phyloP scores from a whole-genome alignment of 257 asterid genomes.

The Ehretia macrophylla region DNA sequence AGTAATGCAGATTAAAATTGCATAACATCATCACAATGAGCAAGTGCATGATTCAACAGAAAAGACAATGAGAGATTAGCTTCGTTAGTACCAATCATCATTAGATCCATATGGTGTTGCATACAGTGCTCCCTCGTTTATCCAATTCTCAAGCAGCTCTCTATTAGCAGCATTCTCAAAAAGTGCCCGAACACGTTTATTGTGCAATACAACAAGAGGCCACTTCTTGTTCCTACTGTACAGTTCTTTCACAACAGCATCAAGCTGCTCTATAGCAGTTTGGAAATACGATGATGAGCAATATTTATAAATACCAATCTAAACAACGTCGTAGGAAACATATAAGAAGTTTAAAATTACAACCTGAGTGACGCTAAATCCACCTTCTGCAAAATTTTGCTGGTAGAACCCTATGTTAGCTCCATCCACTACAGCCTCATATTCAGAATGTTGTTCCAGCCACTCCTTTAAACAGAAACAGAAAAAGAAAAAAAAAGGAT shows the following conservation, averaged over 20 bases:
- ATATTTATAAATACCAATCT: neutral
- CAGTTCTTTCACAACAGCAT: slow-evolving; percentile 74
- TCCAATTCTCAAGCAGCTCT: slow-evolving; percentile 71
- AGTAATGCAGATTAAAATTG: too few relatives aligned
- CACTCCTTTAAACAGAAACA: slow-evolving; percentile 52
- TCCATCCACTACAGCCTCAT: slow-evolving; percentile 86
- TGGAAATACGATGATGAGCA: slow-evolving; percentile 3
- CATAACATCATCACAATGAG: neutral
- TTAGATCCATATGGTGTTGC: slow-evolving; percentile 94
- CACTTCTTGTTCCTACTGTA: slow-evolving; percentile 48
- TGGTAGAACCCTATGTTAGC: slow-evolving; percentile 87
- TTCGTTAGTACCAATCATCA: slow-evolving; percentile 66
- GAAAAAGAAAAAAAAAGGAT: slow-evolving; percentile 1
- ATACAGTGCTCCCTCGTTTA: slow-evolving; percentile 55
- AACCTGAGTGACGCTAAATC: slow-evolving; percentile 86
- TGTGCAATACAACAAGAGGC: slow-evolving; percentile 86
- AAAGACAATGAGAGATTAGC: slow-evolving; percentile 3
- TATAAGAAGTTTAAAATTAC: slow-evolving; percentile 16
- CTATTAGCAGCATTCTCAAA: slow-evolving; percentile 66
- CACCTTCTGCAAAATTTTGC: slow-evolving; percentile 87
- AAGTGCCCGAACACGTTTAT: slow-evolving; percentile 62
- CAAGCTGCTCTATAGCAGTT: slow-evolving; percentile 78
- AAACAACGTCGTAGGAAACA: slow-evolving; percentile 9
- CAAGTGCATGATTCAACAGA: neutral
- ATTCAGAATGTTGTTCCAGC: slow-evolving; percentile 65